Conservation (phyloP, 768 basidiomycete species). For the Boletus huronensis region DNA sequence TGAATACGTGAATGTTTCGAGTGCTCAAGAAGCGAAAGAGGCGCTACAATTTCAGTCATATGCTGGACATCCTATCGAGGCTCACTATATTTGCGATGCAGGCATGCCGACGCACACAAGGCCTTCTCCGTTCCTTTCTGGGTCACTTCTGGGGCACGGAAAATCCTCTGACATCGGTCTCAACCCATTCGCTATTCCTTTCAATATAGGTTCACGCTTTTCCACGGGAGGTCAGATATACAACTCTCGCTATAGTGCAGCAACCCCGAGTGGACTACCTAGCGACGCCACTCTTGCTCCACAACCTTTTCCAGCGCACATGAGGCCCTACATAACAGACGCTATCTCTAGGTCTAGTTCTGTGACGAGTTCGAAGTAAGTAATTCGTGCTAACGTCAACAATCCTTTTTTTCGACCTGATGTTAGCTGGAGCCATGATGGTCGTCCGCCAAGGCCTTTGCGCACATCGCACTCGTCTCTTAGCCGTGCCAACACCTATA, state of each 20-base stretch:
- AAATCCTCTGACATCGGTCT: slow-evolving; percentile 24
- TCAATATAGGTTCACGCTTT: slow-evolving; percentile 19
- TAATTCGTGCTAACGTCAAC: neutral
- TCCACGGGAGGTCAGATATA: slow-evolving; percentile 1
- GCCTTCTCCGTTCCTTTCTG: slow-evolving; percentile 7
- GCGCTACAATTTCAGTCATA: slow-evolving; percentile 62
- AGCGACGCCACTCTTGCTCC: slow-evolving; percentile 25
- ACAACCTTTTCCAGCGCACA: slow-evolving; percentile 18
- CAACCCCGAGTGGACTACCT: slow-evolving; percentile 17
- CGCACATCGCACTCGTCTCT: slow-evolving; percentile 13
- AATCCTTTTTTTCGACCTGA: slow-evolving; percentile 1
- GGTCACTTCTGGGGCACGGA: slow-evolving; percentile 6
- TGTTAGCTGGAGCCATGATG: slow-evolving; percentile 31
- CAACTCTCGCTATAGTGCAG: slow-evolving; percentile 2
- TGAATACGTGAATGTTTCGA: slow-evolving; percentile 52
- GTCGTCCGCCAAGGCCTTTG: slow-evolving; percentile 16
- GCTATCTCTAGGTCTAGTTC: slow-evolving; percentile 33
- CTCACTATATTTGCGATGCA: slow-evolving; percentile 34
- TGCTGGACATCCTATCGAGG: slow-evolving; percentile 41
- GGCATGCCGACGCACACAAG: slow-evolving; percentile 2
- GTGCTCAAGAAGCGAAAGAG: slow-evolving; percentile 64
- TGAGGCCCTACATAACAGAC: slow-evolving; percentile 17
- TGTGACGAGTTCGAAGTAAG: slow-evolving; percentile 33
- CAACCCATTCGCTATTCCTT: slow-evolving; percentile 34
- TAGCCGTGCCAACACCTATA: slow-evolving; percentile 16